A percentile compares a stretch with the other conserved stretches of the same genome.
Evolutionary conservation across 257 asterid species (phyloP).

Genomic region (Knoxia roxburghii): DNA sequence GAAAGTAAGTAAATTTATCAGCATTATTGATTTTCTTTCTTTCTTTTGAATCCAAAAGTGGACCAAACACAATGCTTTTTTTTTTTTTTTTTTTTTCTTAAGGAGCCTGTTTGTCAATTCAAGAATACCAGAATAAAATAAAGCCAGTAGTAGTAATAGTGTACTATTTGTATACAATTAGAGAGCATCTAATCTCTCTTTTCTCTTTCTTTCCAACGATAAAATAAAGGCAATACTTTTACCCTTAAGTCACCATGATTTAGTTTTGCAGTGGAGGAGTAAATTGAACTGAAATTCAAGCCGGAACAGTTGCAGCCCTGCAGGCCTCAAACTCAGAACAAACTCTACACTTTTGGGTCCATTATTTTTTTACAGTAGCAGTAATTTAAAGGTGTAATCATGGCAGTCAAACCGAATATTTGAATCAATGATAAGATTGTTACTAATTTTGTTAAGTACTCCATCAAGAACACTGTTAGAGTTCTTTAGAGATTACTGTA

Average conservation of each 20-base stretch:
- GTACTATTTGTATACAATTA: no score
- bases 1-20: constrained; percentile 8
- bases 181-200: constrained; percentile 24
- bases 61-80: constrained; percentile 34
- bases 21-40: constrained; percentile 41
- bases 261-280: neutral
- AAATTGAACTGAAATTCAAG: constrained; percentile 15
- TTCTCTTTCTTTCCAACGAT: neutral
- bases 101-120: constrained; percentile 48
- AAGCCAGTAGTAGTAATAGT: no score
- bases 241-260: neutral
- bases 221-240: neutral
- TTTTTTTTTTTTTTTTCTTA: no score
- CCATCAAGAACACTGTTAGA: no score
- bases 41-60: constrained; percentile 40
- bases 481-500: no score
- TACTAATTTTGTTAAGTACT: neutral
- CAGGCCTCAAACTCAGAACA: constrained; percentile 12
- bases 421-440: constrained; percentile 2
- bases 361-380: constrained; percentile 16
- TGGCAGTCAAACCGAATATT: constrained; percentile 14
- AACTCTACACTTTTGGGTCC: constrained; percentile 15
- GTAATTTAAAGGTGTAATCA: constrained; percentile 21
- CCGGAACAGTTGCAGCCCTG: constrained; percentile 5
- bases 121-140: constrained; percentile 13